Conservation (phyloP, 176 grass and related monocot species). For the Carex kokanica region DNA sequence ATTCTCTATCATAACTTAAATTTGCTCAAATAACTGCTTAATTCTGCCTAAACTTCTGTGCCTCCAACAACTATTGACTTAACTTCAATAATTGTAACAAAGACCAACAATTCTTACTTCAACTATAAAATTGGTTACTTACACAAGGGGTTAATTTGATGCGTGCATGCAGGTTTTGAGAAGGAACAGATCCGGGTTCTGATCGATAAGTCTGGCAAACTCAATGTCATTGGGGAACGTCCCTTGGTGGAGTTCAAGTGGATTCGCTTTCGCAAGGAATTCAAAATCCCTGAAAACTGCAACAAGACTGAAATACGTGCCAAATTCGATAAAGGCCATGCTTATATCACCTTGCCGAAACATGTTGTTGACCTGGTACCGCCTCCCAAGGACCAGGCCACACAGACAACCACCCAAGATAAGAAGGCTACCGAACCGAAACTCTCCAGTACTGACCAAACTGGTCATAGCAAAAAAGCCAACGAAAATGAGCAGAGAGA, state of each 20-base stretch:
- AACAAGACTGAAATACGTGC: slow-evolving; percentile 49
- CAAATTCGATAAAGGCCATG: slow-evolving; percentile 39
- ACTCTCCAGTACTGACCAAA: no score
- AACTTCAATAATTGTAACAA: not conserved
- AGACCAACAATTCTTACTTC: not conserved
- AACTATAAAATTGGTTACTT: not conserved
- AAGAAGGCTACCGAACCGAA: no score
- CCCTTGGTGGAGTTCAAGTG: slow-evolving; percentile 33
- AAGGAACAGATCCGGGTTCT: slow-evolving; percentile 62
- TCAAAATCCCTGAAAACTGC: slow-evolving; percentile 44
- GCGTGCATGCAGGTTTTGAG: slow-evolving; percentile 45
- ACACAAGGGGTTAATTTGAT: not conserved
- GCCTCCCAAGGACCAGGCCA: not conserved
- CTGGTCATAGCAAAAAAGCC: no score
- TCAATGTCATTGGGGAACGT: slow-evolving; percentile 57
- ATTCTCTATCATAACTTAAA: not conserved
- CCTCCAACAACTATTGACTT: not conserved
- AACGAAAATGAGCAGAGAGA: no score
- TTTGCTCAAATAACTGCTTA: no score
- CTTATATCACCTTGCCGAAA: slow-evolving; percentile 51
- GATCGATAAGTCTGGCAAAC: slow-evolving; percentile 39
- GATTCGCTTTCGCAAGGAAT: slow-evolving; percentile 55
- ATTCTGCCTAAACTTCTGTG: not conserved
- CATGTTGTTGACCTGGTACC: not conserved
- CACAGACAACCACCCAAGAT: no score